Evolutionary conservation across 1,139 yeast genomes (phyloP), one percentile per base, ranked within the genome.

Genomic region (Scheffersomyces titani): DNA sequence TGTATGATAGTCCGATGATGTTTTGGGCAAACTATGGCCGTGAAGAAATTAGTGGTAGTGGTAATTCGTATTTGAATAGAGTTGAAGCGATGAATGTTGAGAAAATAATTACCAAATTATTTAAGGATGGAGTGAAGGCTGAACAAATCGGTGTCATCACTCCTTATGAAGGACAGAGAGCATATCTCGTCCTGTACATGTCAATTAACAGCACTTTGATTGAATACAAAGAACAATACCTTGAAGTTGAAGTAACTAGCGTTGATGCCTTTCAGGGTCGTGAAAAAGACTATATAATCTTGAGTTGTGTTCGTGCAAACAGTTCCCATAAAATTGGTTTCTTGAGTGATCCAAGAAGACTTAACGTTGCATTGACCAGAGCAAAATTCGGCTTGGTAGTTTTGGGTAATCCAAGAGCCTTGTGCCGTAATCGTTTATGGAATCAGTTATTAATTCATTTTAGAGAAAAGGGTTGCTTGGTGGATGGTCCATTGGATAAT

Each of bases 211-310:
- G 94, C 21, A 77, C 91, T 1, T 69, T 89, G 68, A 72, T 78
- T 30, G 89, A 86, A 55, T 68, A 63, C 51, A 85, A 85, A 63
- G 88, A 87, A 2, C 74, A 85, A 52, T 92, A 92, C 70, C 72
- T 81, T 54, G 86, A 84, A 53, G 90, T 93, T 52, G 98, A 93
- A 73, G 93, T 93, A 36, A 92, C 96, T 18, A 89, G 96, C 51
- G 97, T 93, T 46, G 98, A 93, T 75, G 97, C 97, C 1, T 93
- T 93, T 81, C 98, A 93, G 75, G 98, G 98, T 52, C 85, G 98
- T 62, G 98, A 93, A 71, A 93, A 93, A 72, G 97, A 93, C 69
- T 92, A 85, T 66, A 91, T 93, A 59, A 90, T 93, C 55, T 73
- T 93, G 57, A 89, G 97, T 40, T 92, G 98, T 80, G 98, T 92